Base-by-base conservation (phyloP, 2,329 filamentous ascomycete species). In the Alternaria angustiovoidea region DNA sequence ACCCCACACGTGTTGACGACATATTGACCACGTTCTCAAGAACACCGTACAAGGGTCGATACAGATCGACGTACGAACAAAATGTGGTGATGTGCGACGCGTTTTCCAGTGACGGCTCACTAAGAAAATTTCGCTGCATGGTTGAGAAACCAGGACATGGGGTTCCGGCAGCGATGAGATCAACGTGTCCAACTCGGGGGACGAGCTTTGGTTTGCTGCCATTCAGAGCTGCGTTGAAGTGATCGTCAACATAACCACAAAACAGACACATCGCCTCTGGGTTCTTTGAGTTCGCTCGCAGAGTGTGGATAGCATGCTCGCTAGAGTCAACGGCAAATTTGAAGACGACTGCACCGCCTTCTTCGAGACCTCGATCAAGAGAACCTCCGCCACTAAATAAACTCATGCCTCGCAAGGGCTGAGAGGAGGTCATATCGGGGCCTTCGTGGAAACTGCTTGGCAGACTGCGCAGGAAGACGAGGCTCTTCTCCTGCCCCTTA, bases 381-480 rank as follows among this genome's bases (percentile, higher is more conserved):
- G 89, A 93, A 0, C 92, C 92, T 18, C 90, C 89, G 1, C 92
- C 92, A 65, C 89, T 92, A 69, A 92, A 96, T 0, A 95, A 79
- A 63, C 93, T 91, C 4, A 94, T 78, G 0, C 89, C 90, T 32
- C 43, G 59, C 2, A 73, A 34, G 36, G 61, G 63, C 9, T 44
- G 30, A 4, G 38, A 18, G 3, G 30, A 49, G 42, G 85, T 85
- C 0, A 86, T 85, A 63, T 89, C 79, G 42, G 86, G 86, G 0
- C 88, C 88, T 75, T 91, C 85, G 0, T 78, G 81, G 9, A 77
- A 57, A 0, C 6, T 22, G 1, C 14, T 41, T 2, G 68, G 67
- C 2, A 66, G 43, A 2, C 26, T 20, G 3, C 49, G 36, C 4
- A 75, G 26, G 16, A 53, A 66, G n/a, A 57, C 12, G 1, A 74